phyloP scores from a whole-genome alignment of 2,329 filamentous ascomycete species.

The Myrmaecium sp. region DNA sequence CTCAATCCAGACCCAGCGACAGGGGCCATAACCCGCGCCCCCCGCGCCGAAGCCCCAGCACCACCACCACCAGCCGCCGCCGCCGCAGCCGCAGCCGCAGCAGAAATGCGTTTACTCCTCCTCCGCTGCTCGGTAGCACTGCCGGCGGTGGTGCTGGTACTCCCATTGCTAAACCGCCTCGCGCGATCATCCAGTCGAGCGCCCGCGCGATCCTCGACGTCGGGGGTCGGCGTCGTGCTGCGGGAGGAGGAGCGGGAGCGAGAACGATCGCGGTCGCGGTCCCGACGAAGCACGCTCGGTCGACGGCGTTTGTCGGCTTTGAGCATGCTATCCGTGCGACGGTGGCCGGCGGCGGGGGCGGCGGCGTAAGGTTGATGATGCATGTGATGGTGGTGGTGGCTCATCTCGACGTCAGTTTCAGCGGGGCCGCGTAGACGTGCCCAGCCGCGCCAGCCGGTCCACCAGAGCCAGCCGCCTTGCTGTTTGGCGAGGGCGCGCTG shows the following conservation, averaged over 20 bases:
- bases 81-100: conserved; percentile 6
- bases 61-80: conserved; percentile 7
- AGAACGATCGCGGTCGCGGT: conserved; percentile 10
- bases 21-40: conserved; percentile 7
- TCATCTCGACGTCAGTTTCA: conserved; percentile 15
- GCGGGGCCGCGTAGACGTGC: conserved; percentile 15
- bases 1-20: no score
- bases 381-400: conserved; percentile 7
- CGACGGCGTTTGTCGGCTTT: conserved; percentile 15
- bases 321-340: conserved; percentile 2
- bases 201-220: conserved; percentile 10
- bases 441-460: conserved; percentile 55
- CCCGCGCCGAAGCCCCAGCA: conserved; percentile 3
- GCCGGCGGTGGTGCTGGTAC: conserved; percentile 14
- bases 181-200: conserved; percentile 8
- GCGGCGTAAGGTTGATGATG: conserved; percentile 3
- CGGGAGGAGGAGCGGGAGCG: conserved; percentile 18
- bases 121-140: conserved; percentile 7
- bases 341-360: conserved; percentile 3
- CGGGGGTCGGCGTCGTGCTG: conserved; percentile 17
- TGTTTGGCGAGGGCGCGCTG: conserved; percentile 52
- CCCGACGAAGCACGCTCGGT: conserved; percentile 14
- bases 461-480: conserved; percentile 66
- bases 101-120: no score
- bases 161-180: conserved; percentile 18